Base-by-base conservation (phyloP, 2,329 filamentous ascomycete genomes). In the Colletotrichum shisoi region DNA sequence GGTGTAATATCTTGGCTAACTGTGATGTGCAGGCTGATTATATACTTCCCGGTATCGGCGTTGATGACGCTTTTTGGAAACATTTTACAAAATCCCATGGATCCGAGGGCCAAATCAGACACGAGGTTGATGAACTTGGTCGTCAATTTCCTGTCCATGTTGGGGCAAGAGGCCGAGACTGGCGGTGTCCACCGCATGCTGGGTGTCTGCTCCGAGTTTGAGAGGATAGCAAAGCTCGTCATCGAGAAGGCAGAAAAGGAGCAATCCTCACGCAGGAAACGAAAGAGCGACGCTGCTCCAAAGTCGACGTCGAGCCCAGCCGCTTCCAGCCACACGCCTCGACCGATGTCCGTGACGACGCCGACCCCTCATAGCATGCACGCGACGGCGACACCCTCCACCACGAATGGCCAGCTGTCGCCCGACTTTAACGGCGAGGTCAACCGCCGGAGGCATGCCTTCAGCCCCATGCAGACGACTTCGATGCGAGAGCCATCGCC, bases 41-140 rank as follows among this genome's bases (percentile, higher is more conserved):
- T 98, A 12, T 99, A 99, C 79, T 99, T 97, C 79, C 95, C 95
- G 0, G 94, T 99, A 9, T 96, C 95, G 0, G 92, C 95, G 1
- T 85, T 98, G 4, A 93, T 99, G 51, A 98, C 95, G 0, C 82
- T 99, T 2, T 99, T 99, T 74, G 94, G 94, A 67, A 97, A 98
- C 74, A 96, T 98, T 53, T 80, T 99, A 0, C 95, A 99, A 76
- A 98, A 98, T 72, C 95, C 95, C 0, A 87, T 94, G 66, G 95
- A 99, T 74, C 88, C 91, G 1, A 87, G 93, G 52, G 94, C 94
- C 48, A 89, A 93, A 62, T 93, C 93, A 1, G 95, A 99, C 76
- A 88, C 95, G 17, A 91, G 91, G 71, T 80, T 98, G 21, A 97
- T 99, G 93, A 93, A 90, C 71, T 84, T 94, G 8, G 95, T 99